A percentile compares a stretch with the other conserved stretches of the same genome.
These are phyloP conservation scores for Suillus discolor DNA, from an alignment of 768 basidiomycete species.

Conservation along the genomic window DNA sequence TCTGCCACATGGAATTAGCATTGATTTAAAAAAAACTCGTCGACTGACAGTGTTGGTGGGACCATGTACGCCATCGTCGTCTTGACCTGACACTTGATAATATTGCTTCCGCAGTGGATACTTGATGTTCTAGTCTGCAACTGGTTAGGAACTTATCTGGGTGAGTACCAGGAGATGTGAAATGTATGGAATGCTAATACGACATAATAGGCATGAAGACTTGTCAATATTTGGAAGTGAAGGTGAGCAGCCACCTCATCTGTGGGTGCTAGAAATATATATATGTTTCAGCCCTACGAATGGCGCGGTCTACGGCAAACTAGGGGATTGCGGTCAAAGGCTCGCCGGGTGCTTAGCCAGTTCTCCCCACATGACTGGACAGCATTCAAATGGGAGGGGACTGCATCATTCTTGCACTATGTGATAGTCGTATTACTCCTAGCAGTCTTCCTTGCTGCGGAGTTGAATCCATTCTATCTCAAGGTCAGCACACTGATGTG, in stretches of 20 bases:
- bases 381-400: conserved; percentile 84
- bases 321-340: conserved; percentile 76
- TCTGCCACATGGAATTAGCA: conserved; percentile 18
- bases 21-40: conserved; percentile 10
- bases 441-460: conserved; percentile 79
- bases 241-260: conserved; percentile 46
- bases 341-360: conserved; percentile 77
- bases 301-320: conserved; percentile 86
- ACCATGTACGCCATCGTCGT: conserved; percentile 62
- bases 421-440: conserved; percentile 74
- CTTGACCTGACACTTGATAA: conserved; percentile 16
- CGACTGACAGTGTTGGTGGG: conserved; percentile 81
- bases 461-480: conserved; percentile 86
- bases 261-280: not conserved
- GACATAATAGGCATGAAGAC: conserved; percentile 72
- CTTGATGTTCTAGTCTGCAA: conserved; percentile 87
- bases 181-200: conserved; percentile 18
- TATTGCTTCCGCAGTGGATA: conserved; percentile 61
- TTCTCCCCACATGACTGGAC: conserved; percentile 90
- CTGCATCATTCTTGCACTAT: conserved; percentile 76
- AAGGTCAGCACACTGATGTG: conserved; percentile 52
- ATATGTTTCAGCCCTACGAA: conserved; percentile 63
- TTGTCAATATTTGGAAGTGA: conserved; percentile 87
- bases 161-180: conserved; percentile 38
- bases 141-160: conserved; percentile 85